Evolutionary conservation across 2,329 filamentous ascomycete species (phyloP).

Genomic region (Metarhizium brunneum): DNA sequence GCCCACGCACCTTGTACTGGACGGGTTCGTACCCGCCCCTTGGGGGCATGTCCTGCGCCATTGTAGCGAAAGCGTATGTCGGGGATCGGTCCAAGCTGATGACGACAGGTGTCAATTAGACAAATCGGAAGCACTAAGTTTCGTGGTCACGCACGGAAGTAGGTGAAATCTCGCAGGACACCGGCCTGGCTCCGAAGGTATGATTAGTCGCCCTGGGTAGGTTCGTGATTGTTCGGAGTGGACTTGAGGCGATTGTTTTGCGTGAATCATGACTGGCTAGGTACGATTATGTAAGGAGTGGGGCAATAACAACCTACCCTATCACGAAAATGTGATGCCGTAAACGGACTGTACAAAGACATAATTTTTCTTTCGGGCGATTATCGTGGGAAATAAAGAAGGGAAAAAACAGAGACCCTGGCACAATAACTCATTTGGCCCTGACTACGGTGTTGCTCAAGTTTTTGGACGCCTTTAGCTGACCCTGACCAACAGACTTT

Average conservation of each 20-base stretch:
- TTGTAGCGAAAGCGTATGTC: conserved; percentile 36
- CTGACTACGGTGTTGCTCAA: too few relatives aligned
- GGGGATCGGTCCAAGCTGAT: background rate
- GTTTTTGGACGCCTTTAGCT: too few relatives aligned
- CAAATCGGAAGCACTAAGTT: too few relatives aligned
- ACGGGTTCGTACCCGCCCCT: conserved; percentile 89
- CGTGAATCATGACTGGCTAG: background rate
- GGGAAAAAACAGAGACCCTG: too few relatives aligned
- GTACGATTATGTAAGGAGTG: conserved; percentile 1
- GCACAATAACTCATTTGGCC: too few relatives aligned
- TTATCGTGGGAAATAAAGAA: too few relatives aligned
- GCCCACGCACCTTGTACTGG: conserved; percentile 76
- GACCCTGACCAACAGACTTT: too few relatives aligned
- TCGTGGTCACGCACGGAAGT: background rate
- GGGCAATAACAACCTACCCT: background rate
- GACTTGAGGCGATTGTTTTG: conserved; percentile 3
- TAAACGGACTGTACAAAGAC: too few relatives aligned
- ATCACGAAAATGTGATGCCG: background rate
- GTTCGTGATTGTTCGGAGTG: background rate
- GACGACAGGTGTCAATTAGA: background rate
- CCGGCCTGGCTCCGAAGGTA: conserved; percentile 1
- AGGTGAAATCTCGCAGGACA: background rate
- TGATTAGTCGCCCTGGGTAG: background rate
- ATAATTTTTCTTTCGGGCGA: too few relatives aligned
- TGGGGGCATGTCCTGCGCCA: conserved; percentile 98